Base-by-base conservation (phyloP, 257 asterid genomes). In the Primulina huaijiensis region DNA sequence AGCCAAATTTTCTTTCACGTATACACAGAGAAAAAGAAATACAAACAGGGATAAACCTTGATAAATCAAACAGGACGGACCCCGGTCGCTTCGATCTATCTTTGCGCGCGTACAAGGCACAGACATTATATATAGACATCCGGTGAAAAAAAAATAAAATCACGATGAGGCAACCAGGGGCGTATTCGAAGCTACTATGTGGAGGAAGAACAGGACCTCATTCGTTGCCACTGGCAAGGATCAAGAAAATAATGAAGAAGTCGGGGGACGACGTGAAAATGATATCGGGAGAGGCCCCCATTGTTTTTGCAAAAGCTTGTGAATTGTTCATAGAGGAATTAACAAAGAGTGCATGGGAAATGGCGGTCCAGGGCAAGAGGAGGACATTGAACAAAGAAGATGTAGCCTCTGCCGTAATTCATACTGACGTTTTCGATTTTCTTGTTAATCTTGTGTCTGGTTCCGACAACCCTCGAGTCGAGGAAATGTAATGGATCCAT, bases 211-310 rank as follows among this genome's bases (percentile, higher is more conserved):
- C 74, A 0, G 94, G 94, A 3, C 92, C 92, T 0, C 97, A 90
- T 56, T 84, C 92, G 6, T 72, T 90, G 68, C 97, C 97, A 6
- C 73, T 90, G 16, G 97, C 97, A 20, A 78, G 88, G 67, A 85
- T 87, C 70, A 82, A 83, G 89, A 85, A 85, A 66, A 79, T 82
- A n/a, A 82, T 80, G 97, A 90, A 90, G 87, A 85, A 84, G 23
- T 90, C 97, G 34, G 77, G 87, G 14, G 90, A 82, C 21, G 90
- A 88, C 30, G 96, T 85, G 40, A 90, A 88, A 46, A 87, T 90
- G 96, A 90, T 90, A 33, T 88, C 97, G 0, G 95, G 96, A 0
- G 97, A 90, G 77, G 95, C 97, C 2, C 97, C 96, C 0, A 84
- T 90, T 33, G 82, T 88, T 20, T 80, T 88, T 62, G 84, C 96